Base-by-base conservation (phyloP, 2,329 filamentous ascomycete genomes). In the Aspergillus melleus region DNA sequence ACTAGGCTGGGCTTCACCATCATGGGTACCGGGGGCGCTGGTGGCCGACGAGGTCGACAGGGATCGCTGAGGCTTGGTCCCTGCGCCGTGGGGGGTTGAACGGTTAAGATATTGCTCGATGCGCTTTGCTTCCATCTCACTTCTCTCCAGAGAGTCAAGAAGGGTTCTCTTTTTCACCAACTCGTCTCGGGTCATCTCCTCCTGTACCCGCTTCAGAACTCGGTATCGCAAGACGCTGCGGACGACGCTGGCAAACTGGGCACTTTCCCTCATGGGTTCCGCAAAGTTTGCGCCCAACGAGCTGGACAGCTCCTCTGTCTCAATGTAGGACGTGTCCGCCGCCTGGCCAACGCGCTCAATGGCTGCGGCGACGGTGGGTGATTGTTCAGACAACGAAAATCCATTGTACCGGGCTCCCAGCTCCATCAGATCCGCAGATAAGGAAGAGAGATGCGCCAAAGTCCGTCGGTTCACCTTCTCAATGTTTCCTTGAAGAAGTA, bases 221-320 rank as follows among this genome's bases (percentile, higher is more conserved):
- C 95, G 84, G 74, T 97, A 99, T 65, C 91, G 87, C 57, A 99
- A 80, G 36, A 99, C 94, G 65, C 83, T 90, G 47, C 93, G 87
- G 3, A 99, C 95, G 1, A 99, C 92, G 11, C 95, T 91, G 0
- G 95, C 95, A 74, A 99, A 99, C 72, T 99, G 95, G 12, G 95
- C 93, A 70, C 92, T 96, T 78, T 99, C 95, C 57, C 96, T 87
- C 92, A 99, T 97, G 0, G 95, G 95, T 72, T 99, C 96, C 0
- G 96, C 92, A 72, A 99, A 99, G 66, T 88, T 95, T 36, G 94
- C 93, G 20, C 93, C 93, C n/a, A 99, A 80, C 0, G 90, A 90
- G 2, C 87, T 88, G 0, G 93, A 93, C 3, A 99, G 81, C 73
- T 99, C 95, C 69, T 96, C 91, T 0, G 94, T 98, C 10, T 91